Conservation (phyloP, 176 grass and related monocot species). For the Oropetium thomaeum region DNA sequence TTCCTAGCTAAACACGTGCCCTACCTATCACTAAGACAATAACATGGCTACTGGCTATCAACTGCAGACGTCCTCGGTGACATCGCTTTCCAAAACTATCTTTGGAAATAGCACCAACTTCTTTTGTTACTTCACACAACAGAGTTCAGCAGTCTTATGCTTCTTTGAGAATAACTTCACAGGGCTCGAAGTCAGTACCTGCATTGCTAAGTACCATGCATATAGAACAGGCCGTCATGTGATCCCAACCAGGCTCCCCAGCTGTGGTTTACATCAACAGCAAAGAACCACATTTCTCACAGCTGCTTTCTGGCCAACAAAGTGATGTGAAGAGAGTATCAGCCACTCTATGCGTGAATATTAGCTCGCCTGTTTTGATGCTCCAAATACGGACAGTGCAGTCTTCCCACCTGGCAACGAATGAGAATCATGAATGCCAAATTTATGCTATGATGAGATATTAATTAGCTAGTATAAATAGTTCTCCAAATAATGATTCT, state of each 20-base stretch:
- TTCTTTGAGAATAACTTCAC: conserved; percentile 15
- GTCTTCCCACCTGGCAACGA: conserved; percentile 77
- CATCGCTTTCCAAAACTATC: not conserved
- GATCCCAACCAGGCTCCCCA: conserved; percentile 92
- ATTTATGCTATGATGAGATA: conserved; percentile 13
- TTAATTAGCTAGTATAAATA: not conserved
- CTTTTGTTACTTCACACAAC: not conserved
- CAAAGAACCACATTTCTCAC: conserved; percentile 20
- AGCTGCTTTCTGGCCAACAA: conserved; percentile 59
- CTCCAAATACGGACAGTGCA: conserved; percentile 69
- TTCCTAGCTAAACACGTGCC: conserved; percentile 4
- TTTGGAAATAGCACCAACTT: not conserved
- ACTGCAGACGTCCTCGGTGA: not conserved
- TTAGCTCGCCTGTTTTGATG: conserved; percentile 71
- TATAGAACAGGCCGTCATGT: conserved; percentile 63
- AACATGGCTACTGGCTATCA: conserved; percentile 15
- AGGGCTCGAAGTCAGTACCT: not conserved
- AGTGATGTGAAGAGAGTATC: conserved; percentile 40
- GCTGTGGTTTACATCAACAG: conserved; percentile 48
- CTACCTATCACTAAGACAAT: not conserved
- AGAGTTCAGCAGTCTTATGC: not conserved
- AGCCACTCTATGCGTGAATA: conserved; percentile 54
- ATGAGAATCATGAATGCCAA: conserved; percentile 13
- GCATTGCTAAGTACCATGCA: conserved; percentile 63
- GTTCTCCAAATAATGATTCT: not conserved